Percentiles rank a stretch among this genome's conserved stretches.
Evolutionary conservation across 2,329 filamentous ascomycete species (phyloP).

Genomic region (Aurifilum marmelostoma): DNA sequence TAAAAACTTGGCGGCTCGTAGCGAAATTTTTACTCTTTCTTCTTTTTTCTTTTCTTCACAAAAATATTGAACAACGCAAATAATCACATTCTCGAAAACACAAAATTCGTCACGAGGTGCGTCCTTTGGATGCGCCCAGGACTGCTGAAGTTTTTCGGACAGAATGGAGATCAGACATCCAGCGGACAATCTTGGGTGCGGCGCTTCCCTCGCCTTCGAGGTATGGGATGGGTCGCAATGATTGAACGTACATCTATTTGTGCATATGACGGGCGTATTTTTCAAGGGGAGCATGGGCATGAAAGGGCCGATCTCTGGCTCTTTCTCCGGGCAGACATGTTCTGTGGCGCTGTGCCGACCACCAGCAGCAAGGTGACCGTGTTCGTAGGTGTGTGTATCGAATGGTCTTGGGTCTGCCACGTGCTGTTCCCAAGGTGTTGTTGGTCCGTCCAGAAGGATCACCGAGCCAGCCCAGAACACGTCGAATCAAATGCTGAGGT

Average conservation of each 20-base stretch:
- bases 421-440: not conserved
- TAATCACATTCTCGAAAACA: conserved; percentile 51
- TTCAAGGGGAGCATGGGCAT: not conserved
- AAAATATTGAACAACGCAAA: conserved; percentile 51
- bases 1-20: conserved; percentile 18
- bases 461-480: not conserved
- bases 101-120: conserved; percentile 47
- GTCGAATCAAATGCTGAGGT: not conserved
- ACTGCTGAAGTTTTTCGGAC: conserved; percentile 49
- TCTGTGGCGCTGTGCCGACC: not conserved
- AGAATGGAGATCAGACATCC: conserved; percentile 51
- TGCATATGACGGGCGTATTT: not conserved
- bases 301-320: not conserved
- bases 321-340: not conserved
- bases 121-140: conserved; percentile 44
- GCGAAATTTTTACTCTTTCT: conserved; percentile 32
- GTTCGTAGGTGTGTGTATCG: not conserved
- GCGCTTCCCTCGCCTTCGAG: conserved; percentile 45
- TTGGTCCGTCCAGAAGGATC: not conserved
- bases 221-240: conserved; percentile 54
- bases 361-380: not conserved
- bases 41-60: conserved; percentile 39
- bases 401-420: not conserved
- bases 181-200: conserved; percentile 57
- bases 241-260: conserved; percentile 52